These are phyloP conservation scores for Hericium erinaceus DNA, from an alignment of 768 basidiomycete genomes.

Conservation along the genomic window DNA sequence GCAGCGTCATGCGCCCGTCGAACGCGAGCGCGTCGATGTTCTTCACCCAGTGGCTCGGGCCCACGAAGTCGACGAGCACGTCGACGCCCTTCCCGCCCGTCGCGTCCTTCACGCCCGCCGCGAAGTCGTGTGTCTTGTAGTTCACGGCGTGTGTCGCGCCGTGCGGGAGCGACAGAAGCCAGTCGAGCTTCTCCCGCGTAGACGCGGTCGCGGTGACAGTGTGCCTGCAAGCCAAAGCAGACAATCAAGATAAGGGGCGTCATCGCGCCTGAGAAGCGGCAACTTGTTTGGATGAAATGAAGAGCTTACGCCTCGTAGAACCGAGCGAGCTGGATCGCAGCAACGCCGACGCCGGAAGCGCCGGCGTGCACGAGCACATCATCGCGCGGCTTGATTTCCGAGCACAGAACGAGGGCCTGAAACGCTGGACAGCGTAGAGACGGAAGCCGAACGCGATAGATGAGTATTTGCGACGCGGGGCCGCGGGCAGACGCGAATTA, in stretches of 20 bases:
- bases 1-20: conserved; percentile 68
- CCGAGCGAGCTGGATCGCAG: conserved; percentile 82
- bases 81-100: conserved; percentile 69
- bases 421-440: conserved; percentile 31
- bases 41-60: conserved; percentile 61
- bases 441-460: not conserved
- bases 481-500: not conserved
- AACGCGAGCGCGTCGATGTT: conserved; percentile 62
- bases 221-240: conserved; percentile 29
- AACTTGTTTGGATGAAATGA: not conserved
- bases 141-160: conserved; percentile 73
- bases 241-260: not conserved
- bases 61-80: conserved; percentile 81
- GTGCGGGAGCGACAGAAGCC: conserved; percentile 54
- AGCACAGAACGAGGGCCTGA: conserved; percentile 58
- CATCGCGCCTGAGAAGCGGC: not conserved
- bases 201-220: conserved; percentile 84
- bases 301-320: conserved; percentile 57
- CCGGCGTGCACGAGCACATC: conserved; percentile 85
- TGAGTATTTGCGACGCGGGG: not conserved
- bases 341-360: conserved; percentile 83
- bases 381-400: conserved; percentile 58
- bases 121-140: conserved; percentile 80
- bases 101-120: conserved; percentile 55
- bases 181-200: conserved; percentile 71